Evolutionary conservation across 2,329 filamentous ascomycete genomes (phyloP).

Genomic region (Fusarium abutilonis): DNA sequence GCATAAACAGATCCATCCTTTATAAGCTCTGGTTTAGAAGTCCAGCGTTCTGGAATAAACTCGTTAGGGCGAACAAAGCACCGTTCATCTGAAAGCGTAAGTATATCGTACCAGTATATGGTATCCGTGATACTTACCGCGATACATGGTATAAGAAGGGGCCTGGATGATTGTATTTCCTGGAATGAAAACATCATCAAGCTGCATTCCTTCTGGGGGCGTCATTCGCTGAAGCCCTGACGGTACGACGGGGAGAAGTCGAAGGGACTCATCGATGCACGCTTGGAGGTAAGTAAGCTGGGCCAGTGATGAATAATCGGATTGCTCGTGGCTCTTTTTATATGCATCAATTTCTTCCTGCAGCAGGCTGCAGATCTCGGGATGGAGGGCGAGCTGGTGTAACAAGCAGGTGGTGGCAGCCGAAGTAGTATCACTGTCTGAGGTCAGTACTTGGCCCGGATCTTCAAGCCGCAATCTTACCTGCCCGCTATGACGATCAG

Average conservation of each 20-base stretch:
- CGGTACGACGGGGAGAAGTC: slow-evolving; percentile 24
- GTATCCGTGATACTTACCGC: background rate
- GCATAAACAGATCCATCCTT: slow-evolving; percentile 18
- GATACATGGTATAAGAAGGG: slow-evolving; percentile 17
- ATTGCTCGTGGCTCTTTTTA: background rate
- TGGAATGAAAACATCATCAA: slow-evolving; percentile 13
- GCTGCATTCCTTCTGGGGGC: slow-evolving; percentile 3
- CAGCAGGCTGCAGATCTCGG: background rate
- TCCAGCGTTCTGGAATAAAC: slow-evolving; percentile 35
- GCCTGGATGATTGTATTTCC: slow-evolving; percentile 5
- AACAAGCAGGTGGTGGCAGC: slow-evolving; percentile 19
- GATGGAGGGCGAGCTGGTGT: slow-evolving; percentile 3
- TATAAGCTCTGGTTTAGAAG: slow-evolving; percentile 14
- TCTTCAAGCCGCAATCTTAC: background rate
- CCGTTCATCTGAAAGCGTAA: slow-evolving; percentile 5
- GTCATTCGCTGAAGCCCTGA: slow-evolving; percentile 19
- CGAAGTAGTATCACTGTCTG: slow-evolving; percentile 27
- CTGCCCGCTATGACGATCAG: slow-evolving; percentile 10
- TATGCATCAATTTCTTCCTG: slow-evolving; percentile 28
- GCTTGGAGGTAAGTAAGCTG: slow-evolving; percentile 31
- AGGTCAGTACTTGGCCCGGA: rapidly evolving
- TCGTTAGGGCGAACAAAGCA: slow-evolving; percentile 22
- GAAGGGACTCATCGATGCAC: slow-evolving; percentile 35
- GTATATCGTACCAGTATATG: background rate
- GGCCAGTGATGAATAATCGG: background rate